Percentiles rank a stretch among this genome's conserved stretches.
Conservation (phyloP, 2,329 filamentous ascomycete genomes). For the Bipolaris victoriae region DNA sequence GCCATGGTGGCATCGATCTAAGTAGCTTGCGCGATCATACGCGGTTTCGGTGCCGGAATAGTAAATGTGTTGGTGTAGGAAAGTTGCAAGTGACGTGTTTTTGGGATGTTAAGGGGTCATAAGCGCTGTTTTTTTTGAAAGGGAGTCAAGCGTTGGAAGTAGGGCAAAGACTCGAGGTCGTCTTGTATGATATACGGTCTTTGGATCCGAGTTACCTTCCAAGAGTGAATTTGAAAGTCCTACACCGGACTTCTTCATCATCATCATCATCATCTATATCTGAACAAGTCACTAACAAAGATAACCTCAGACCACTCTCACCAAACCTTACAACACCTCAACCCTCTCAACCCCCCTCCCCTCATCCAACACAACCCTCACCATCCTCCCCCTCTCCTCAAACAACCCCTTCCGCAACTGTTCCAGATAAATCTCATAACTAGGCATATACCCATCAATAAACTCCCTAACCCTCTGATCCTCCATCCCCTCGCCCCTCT, state of each 20-base stretch:
- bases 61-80: neutral
- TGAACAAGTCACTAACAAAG: too few species aligned
- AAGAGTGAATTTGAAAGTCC: too few species aligned
- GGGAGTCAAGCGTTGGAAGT: too few species aligned
- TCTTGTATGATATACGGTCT: too few species aligned
- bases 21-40: neutral
- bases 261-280: too few species aligned
- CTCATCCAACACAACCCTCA: slow-evolving; percentile 58
- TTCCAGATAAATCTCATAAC: slow-evolving; percentile 63
- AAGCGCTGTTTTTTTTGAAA: too few species aligned
- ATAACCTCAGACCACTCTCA: neutral
- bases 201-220: too few species aligned
- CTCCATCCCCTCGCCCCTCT: slow-evolving; percentile 78
- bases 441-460: slow-evolving; percentile 67
- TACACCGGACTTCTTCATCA: too few species aligned
- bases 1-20: neutral
- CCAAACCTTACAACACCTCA: slow-evolving; percentile 28
- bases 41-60: slow-evolving; percentile 1
- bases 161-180: too few species aligned
- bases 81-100: slow-evolving; percentile 5
- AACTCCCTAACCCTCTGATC: slow-evolving; percentile 79
- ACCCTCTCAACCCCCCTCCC: slow-evolving; percentile 54
- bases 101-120: neutral
- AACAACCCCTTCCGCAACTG: slow-evolving; percentile 58
- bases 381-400: slow-evolving; percentile 53